phyloP scores from a whole-genome alignment of 2,329 filamentous ascomycete species.

The Fusarium scirpi region DNA sequence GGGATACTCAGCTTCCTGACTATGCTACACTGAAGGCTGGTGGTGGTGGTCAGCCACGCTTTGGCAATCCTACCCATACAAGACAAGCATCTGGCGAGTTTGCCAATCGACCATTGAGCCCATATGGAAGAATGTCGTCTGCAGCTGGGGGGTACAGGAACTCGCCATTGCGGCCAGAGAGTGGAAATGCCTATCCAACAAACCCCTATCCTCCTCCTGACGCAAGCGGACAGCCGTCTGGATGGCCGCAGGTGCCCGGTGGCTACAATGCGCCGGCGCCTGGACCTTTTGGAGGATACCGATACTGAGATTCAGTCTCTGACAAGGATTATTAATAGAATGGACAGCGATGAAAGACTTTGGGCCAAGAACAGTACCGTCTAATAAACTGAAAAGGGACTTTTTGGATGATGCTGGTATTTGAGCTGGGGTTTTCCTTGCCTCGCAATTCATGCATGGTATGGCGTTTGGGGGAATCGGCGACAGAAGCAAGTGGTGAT shows the following conservation, averaged over 20 bases:
- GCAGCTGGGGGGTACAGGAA: constrained; percentile 62
- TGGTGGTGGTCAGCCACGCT: constrained; percentile 53
- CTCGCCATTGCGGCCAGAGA: constrained; percentile 63
- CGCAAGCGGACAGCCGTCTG: constrained; percentile 35
- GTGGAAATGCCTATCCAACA: constrained; percentile 44
- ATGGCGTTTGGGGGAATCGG: constrained; percentile 45
- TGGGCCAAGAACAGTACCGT: constrained; percentile 11
- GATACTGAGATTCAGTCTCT: constrained; percentile 45
- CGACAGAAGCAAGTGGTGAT: constrained; percentile 31
- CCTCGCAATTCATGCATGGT: constrained; percentile 47
- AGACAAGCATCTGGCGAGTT: constrained; percentile 60
- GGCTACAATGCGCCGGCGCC: constrained; percentile 50
- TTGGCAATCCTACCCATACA: constrained; percentile 52
- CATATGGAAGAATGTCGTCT: constrained; percentile 59
- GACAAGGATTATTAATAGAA: background rate
- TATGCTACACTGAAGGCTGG: constrained; percentile 66
- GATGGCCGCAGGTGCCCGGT: constrained; percentile 49
- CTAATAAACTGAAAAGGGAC: constrained; percentile 30
- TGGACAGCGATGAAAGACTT: background rate
- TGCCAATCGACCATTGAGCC: constrained; percentile 59
- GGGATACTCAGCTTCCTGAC: constrained; percentile 74
- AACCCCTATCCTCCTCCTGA: constrained; percentile 51
- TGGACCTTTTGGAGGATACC: constrained; percentile 54
- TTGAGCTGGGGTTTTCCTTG: constrained; percentile 37
- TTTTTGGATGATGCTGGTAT: constrained; percentile 37